Evolutionary conservation across 805 yeast genomes (phyloP).

Genomic region (Candida namnaoensis): DNA sequence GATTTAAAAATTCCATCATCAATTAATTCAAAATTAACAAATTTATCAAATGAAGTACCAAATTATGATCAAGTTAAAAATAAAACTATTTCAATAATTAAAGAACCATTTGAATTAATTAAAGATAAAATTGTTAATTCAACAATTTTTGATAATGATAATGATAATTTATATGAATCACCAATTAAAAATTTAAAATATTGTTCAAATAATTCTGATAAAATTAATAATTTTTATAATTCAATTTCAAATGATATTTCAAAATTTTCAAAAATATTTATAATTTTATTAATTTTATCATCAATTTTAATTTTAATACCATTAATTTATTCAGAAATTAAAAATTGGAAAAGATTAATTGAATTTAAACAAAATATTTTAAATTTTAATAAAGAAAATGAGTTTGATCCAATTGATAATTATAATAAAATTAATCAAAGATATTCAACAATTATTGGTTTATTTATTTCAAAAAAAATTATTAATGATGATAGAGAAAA

Average conservation of each 20-base stretch:
- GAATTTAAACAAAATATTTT: slow-evolving; percentile 18
- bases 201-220: slow-evolving; percentile 30
- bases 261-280: slow-evolving; percentile 26
- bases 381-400: neutral
- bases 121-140: slow-evolving; percentile 29
- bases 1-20: slow-evolving; percentile 57
- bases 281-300: slow-evolving; percentile 26
- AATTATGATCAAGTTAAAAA: slow-evolving; percentile 57
- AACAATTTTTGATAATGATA: slow-evolving; percentile 10
- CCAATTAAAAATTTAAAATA: slow-evolving; percentile 21
- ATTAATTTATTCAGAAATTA: slow-evolving; percentile 33
- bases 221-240: slow-evolving; percentile 30
- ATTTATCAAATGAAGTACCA: slow-evolving; percentile 46
- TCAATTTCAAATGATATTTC: slow-evolving; percentile 23
- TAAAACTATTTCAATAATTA: slow-evolving; percentile 43
- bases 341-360: slow-evolving; percentile 38
- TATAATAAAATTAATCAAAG: slow-evolving; percentile 15
- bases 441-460: slow-evolving; percentile 14
- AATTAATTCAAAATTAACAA: slow-evolving; percentile 48
- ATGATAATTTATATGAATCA: slow-evolving; percentile 31
- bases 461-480: slow-evolving; percentile 2
- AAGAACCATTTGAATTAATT: slow-evolving; percentile 49
- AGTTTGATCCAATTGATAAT: slow-evolving; percentile 11
- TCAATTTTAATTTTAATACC: slow-evolving; percentile 35
- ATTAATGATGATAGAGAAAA: slow-evolving; percentile 2